Base-by-base conservation (phyloP, 345 rosid genomes). In the Sonneratia caseolaris region DNA sequence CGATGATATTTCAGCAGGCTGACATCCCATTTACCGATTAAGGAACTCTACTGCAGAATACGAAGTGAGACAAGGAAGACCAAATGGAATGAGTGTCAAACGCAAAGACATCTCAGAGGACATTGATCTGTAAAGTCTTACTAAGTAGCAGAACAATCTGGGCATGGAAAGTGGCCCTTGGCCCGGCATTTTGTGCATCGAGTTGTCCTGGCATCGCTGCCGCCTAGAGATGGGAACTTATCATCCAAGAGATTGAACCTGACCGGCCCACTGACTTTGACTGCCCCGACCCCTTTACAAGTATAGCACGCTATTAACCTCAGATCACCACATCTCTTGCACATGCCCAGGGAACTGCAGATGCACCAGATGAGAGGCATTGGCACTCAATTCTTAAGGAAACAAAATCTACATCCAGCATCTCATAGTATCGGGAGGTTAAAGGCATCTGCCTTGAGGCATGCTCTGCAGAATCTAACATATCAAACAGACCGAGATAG, bases 281-380 rank as follows among this genome's bases (percentile, higher is more conserved):
- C 79, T 3, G 68, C 71, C 59, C 97, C 92, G n/a, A 79, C 83
- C 49, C 99, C 97, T 82, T 83, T 86, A 55, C 99, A 95, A 7
- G 76, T 84, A 5, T 87, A 81, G 84, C 97, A 95, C 0, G 99
- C 90, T 76, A 86, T 77, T 79, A 82, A 73, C 92, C 77, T 84
- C 62, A 92, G 77, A 80, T 89, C 90, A 2, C 97, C 97, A 14
- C 99, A 95, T 78, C 76, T 92, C 72, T 71, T 84, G 80, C 99
- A 95, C 93, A 92, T 84, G 42, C 93, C 94, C 38, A 95, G 84
- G 1, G 93, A 85, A 42, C 97, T 92, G 87, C 84, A 83, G 21
- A 32, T n/a, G 7, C 55, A 43, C 18, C 36, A 43, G 22, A 62
- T 35, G 66, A 27, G 38, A 62, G 1, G 18, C 32, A 22, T 21